These are phyloP conservation scores for Kwoniella shandongensis DNA, from an alignment of 768 basidiomycete species.

Conservation along the genomic window DNA sequence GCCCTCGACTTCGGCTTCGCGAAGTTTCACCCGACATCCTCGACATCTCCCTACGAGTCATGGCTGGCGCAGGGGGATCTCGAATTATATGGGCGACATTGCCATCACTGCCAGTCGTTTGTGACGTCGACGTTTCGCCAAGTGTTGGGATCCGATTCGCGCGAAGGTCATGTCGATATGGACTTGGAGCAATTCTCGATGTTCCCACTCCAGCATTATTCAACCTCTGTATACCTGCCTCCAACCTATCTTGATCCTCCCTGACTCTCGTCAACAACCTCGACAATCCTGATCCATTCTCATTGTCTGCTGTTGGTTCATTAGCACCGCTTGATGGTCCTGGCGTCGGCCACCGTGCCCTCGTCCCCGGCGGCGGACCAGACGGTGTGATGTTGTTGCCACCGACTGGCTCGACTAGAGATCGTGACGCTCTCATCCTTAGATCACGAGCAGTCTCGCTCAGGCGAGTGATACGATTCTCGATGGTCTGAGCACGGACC, in stretches of 20 bases:
- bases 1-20: constrained; percentile 10
- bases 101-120: too few species aligned
- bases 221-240: constrained; percentile 6
- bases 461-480: constrained; percentile 10
- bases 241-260: constrained; percentile 17
- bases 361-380: too few species aligned
- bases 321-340: neutral
- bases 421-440: constrained; percentile 1
- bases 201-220: neutral
- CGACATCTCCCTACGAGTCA: neutral
- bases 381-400: too few species aligned
- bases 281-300: constrained; percentile 1
- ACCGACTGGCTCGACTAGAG: neutral
- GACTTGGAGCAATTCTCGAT: neutral
- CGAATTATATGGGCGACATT: too few species aligned
- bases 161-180: neutral
- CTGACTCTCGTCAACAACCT: constrained; percentile 12
- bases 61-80: neutral
- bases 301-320: neutral
- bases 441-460: constrained; percentile 18
- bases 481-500: constrained; percentile 8
- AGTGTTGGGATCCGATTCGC: neutral
- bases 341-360: too few species aligned
- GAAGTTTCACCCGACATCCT: neutral
- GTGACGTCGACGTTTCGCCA: too few species aligned